Conservation (phyloP, 2,329 filamentous ascomycete species). For the Exophiala alcalophila region DNA sequence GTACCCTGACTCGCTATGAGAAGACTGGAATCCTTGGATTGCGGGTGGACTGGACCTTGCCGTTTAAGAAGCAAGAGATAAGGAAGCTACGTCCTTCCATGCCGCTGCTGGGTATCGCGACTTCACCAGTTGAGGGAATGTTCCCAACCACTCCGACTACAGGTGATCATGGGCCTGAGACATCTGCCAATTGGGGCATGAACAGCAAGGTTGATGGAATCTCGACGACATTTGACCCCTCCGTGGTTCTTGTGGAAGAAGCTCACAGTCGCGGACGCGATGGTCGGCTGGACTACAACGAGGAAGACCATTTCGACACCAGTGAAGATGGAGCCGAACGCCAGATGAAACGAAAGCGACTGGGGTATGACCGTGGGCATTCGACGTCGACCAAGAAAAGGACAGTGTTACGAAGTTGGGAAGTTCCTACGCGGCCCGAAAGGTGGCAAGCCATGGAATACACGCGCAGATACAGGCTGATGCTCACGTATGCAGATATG, state of each 20-base stretch:
- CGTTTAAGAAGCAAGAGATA: slow-evolving; percentile 50
- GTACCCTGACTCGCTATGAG: slow-evolving; percentile 48
- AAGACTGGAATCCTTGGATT: slow-evolving; percentile 44
- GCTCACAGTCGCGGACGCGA: neutral
- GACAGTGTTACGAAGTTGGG: slow-evolving; percentile 20
- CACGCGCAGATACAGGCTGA: slow-evolving; percentile 49
- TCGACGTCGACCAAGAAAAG: slow-evolving; percentile 1
- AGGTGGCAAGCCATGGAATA: slow-evolving; percentile 41
- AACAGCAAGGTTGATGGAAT: slow-evolving; percentile 25
- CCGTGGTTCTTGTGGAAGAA: slow-evolving; percentile 17
- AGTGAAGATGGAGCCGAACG: slow-evolving; percentile 3
- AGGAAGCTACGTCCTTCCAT: slow-evolving; percentile 41
- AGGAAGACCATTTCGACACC: slow-evolving; percentile 1
- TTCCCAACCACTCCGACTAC: slow-evolving; percentile 4
- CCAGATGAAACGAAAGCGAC: slow-evolving; percentile 13
- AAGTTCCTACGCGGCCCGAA: slow-evolving; percentile 24
- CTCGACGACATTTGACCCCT: slow-evolving; percentile 25
- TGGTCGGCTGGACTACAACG: neutral
- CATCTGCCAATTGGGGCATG: slow-evolving; percentile 24
- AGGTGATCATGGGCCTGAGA: slow-evolving; percentile 22
- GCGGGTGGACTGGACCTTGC: slow-evolving; percentile 57
- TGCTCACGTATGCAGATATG: slow-evolving; percentile 57
- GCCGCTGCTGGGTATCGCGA: slow-evolving; percentile 54
- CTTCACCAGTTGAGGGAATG: slow-evolving; percentile 54
- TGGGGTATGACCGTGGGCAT: slow-evolving; percentile 1